phyloP scores from a whole-genome alignment of 495 filamentous ascomycete genomes.

The Neurospora pannonica region DNA sequence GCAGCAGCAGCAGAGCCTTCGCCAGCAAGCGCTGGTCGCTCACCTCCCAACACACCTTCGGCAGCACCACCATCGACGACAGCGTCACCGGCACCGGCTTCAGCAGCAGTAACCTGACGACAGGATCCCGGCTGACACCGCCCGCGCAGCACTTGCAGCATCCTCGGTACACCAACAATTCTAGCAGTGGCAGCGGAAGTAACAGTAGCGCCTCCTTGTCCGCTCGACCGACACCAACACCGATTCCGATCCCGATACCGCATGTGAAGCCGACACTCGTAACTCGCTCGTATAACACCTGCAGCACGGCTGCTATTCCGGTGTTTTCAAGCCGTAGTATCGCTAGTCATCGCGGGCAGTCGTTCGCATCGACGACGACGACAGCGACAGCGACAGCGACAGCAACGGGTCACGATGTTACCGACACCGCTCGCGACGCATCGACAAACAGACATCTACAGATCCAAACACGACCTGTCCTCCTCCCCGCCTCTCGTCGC shows the following conservation, averaged over 20 bases:
- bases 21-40: not conserved
- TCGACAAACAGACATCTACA: not conserved
- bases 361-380: not conserved
- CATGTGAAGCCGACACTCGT: not conserved
- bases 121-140: not conserved
- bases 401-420: not conserved
- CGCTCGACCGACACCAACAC: not conserved
- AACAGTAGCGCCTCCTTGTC: not conserved
- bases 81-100: not conserved
- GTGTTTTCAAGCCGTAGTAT: not conserved
- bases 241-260: not conserved
- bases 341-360: not conserved
- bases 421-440: not conserved
- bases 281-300: not conserved
- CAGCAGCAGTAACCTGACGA: not conserved
- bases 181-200: not conserved
- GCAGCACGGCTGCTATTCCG: not conserved
- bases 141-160: not conserved
- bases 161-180: not conserved
- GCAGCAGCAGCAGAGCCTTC: not conserved
- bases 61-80: not conserved
- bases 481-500: not conserved
- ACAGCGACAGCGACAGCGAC: not conserved
- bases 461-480: not conserved
- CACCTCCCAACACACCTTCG: not conserved